Evolutionary conservation across 2,329 filamentous ascomycete species (phyloP).

Genomic region (Juglanconis oblonga): DNA sequence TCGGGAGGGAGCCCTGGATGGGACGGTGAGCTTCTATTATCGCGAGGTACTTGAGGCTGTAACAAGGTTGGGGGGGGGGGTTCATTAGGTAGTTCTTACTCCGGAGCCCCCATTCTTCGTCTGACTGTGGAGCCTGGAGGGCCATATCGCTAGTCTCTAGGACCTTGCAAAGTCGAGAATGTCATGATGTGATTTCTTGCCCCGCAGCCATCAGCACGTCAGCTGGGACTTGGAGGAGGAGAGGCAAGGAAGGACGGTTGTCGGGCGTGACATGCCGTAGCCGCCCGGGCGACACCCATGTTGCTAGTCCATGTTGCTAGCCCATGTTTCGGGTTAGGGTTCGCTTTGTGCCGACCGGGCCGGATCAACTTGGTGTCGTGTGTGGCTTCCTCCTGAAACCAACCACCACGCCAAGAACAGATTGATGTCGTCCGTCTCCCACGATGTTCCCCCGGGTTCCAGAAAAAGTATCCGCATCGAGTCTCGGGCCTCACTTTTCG

Average conservation of each 20-base stretch:
- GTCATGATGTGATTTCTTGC: neutral
- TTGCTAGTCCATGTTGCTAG: no score
- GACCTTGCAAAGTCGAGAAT: neutral
- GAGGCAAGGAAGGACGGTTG: neutral
- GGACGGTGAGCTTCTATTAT: neutral
- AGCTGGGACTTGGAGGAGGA: neutral
- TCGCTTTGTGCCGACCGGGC: no score
- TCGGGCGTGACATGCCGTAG: neutral
- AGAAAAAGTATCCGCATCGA: no score
- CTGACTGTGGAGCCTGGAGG: neutral
- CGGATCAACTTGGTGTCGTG: no score
- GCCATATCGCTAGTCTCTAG: neutral
- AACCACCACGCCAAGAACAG: no score
- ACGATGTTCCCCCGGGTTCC: no score
- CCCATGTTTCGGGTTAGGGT: no score
- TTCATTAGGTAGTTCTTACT: neutral
- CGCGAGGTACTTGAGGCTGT: neutral
- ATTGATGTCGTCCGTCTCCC: no score
- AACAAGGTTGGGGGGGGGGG: no score
- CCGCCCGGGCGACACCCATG: no score
- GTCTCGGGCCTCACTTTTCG: no score
- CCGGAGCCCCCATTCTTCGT: conserved; percentile 3
- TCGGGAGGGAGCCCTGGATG: conserved; percentile 14
- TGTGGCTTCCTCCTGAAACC: no score
- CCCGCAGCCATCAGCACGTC: neutral